phyloP scores from a whole-genome alignment of 805 yeast genomes.

The Hanseniaspora opuntiae region DNA sequence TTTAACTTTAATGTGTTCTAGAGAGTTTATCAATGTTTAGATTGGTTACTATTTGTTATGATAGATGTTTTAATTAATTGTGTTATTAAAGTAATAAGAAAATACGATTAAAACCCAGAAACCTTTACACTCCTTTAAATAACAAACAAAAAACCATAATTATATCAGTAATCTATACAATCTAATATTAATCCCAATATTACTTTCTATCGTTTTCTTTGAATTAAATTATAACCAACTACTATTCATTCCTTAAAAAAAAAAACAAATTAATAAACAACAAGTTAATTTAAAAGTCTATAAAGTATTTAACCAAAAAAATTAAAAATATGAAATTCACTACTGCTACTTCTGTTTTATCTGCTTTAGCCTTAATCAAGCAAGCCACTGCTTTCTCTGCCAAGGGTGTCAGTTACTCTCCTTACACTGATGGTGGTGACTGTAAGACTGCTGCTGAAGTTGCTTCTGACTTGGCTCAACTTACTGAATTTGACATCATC shows the following conservation, averaged over 20 bases:
- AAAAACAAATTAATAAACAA: background rate
- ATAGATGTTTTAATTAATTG: too few species aligned
- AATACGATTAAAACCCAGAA: constrained; percentile 1
- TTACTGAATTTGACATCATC: constrained; percentile 43
- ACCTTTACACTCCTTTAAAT: constrained; percentile 14
- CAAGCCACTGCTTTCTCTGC: constrained; percentile 25
- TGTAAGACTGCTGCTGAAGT: constrained; percentile 55
- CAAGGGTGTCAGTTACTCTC: constrained; percentile 68
- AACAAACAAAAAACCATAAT: background rate
- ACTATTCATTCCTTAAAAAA: constrained; percentile 8
- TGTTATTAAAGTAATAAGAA: too few species aligned
- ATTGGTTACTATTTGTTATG: too few species aligned
- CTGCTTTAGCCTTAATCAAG: constrained; percentile 26
- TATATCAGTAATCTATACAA: background rate
- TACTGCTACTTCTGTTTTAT: constrained; percentile 23
- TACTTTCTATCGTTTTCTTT: background rate
- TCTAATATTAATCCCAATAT: constrained; percentile 4
- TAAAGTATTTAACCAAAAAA: constrained; percentile 12
- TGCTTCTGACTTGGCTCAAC: constrained; percentile 41
- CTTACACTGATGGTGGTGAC: constrained; percentile 52
- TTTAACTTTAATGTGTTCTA: too few species aligned
- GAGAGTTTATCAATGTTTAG: too few species aligned
- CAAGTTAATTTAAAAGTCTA: constrained; percentile 14
- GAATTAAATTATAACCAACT: constrained; percentile 12
- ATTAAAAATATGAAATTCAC: constrained; percentile 12